Conservation (phyloP, 2,329 filamentous ascomycete species). For the Trichoderma koningii region DNA sequence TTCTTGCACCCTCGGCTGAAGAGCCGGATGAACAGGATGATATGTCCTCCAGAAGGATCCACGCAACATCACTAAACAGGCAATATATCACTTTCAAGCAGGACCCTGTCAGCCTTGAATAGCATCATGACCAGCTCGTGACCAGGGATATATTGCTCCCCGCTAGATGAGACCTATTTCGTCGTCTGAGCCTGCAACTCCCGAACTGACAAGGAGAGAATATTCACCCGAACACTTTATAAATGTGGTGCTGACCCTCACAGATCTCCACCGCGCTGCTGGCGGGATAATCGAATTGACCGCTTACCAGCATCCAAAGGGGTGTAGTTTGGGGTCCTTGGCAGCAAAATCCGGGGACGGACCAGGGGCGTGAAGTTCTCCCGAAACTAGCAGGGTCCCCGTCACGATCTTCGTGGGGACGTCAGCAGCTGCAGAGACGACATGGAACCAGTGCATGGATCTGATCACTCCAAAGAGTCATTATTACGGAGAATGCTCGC, state of each 20-base stretch:
- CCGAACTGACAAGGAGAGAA: neutral
- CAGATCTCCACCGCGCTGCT: neutral
- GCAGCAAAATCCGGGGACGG: neutral
- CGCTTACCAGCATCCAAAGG: neutral
- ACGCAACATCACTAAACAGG: neutral
- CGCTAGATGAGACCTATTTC: neutral
- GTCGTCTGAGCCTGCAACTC: neutral
- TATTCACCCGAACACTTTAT: constrained; percentile 5
- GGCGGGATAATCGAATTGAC: neutral
- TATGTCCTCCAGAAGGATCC: neutral
- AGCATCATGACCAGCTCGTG: neutral
- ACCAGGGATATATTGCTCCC: too few relatives aligned
- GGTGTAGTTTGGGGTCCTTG: neutral
- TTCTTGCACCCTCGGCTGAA: neutral
- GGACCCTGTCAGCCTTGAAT: neutral
- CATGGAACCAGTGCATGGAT: neutral
- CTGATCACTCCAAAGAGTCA: neutral
- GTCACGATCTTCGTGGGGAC: neutral
- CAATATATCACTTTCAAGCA: neutral
- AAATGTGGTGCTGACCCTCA: neutral
- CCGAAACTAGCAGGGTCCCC: neutral
- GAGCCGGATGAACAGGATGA: neutral
- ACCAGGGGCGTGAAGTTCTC: neutral
- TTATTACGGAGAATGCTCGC: neutral
- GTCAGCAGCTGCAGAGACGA: neutral